Evolutionary conservation across 306 rosid genomes (phyloP), one percentile per base, ranked within the genome.

Genomic region (Acacia acuminata): DNA sequence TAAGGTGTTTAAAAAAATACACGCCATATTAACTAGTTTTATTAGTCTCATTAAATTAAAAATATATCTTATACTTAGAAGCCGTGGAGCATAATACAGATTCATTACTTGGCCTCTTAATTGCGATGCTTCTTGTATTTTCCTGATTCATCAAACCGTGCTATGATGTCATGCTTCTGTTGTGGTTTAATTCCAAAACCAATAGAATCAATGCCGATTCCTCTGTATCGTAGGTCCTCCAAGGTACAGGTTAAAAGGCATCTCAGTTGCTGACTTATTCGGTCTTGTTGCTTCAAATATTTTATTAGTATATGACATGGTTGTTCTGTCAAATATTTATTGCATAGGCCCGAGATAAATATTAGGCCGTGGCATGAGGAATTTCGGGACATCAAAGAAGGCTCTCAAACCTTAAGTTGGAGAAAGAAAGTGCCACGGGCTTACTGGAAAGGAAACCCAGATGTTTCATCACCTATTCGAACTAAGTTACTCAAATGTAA

Each of bases 391-490:
- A 93, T 95, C 53, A 91, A 91, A 82, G 24, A 30, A 81, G 97
- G 97, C 73, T 89, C 96, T 70, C 80, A 77, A 80, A 68, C 51
- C 15, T 84, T 24, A 30, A 87, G 80, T 63, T 96, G 99, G 99
- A 78, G 60, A 73, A 63, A 78, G 30, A 93, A 85, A 88, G 16
- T 22, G 43, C 97, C 91, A 7, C 78, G 22, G 12, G 99, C 99
- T 13, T 91, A 87, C 83, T 96, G 99, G 99, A 96, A 87, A 88
- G 99, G 99, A 85, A 96, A 96, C 48, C 96, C 98, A 13, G 93
- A 91, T 81, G 99, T 93, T 61, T 7, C 17, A 24, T 96, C 99
- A 73, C 90, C 92, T 56, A 42, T 90, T 75, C 99, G 99, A 20
- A 36, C 80, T 1, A 91, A 89, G 71, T 83, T 93, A 58, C 77